Conservation (phyloP, 1,284 basidiomycete species). For the Sporisorium reilianum region DNA sequence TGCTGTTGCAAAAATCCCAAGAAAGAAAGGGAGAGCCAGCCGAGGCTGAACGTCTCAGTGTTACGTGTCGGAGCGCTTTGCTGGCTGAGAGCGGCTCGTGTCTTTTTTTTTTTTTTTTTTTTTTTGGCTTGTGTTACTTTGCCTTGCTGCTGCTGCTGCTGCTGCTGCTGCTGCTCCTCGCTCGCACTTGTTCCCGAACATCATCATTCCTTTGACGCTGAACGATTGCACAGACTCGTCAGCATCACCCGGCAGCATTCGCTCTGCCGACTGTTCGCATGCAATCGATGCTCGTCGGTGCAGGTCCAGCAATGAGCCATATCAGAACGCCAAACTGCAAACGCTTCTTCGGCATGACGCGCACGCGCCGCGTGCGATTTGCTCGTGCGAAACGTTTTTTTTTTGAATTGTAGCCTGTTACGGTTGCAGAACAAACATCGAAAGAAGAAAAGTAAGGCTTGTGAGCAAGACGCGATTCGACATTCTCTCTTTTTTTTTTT, state of each 20-base stretch:
- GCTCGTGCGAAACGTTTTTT: background rate
- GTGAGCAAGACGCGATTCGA: background rate
- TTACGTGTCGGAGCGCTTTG: constrained; percentile 1
- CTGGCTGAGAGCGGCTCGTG: constrained; percentile 2
- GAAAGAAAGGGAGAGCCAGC: no score
- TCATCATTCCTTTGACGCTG: no score
- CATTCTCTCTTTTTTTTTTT: background rate
- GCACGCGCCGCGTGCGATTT: background rate
- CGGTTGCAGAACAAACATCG: background rate
- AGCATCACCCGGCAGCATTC: no score
- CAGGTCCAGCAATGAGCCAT: background rate
- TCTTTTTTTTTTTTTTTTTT: background rate
- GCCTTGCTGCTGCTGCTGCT: background rate
- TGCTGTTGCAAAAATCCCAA: background rate
- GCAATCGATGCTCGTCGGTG: no score
- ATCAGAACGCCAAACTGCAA: background rate
- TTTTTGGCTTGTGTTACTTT: background rate
- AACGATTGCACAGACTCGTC: no score
- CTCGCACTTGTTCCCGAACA: background rate
- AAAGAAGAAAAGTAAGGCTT: no score
- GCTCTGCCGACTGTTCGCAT: no score
- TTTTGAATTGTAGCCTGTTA: no score
- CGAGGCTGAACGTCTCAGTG: no score
- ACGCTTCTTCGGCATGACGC: background rate
- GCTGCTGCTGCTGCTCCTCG: background rate